Base-by-base conservation (phyloP, 352 stramenopile genomes). In the Pythium brassicae region DNA sequence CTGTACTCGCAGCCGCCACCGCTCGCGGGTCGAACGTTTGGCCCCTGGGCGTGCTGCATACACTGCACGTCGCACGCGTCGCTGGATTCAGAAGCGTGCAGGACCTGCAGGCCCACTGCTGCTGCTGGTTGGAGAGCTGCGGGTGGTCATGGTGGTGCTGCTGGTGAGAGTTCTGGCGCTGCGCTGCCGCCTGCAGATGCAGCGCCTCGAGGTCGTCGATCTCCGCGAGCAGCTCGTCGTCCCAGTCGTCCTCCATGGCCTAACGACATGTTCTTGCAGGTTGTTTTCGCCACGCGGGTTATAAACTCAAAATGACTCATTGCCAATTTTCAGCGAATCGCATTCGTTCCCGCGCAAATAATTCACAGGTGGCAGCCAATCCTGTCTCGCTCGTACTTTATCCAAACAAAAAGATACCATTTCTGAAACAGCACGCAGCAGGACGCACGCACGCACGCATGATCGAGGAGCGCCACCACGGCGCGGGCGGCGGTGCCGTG, bases 211-310 rank as follows among this genome's bases (percentile, higher is more conserved):
- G 63, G 64, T 77, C 73, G 35, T 74, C 68, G 55, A 92, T 78
- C 67, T 85, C 71, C 27, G 70, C 84, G 61, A 83, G 68, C 49
- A 94, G 62, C 59, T 74, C 83, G 65, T 92, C 85, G 63, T 94
- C 85, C 85, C 85, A 94, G 27, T 92, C 80, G 53, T 92, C 84
- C 35, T 69, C 55, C 50, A 22, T 35, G 12, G n/a, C 32, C 32
- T 37, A 7, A 37, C 32, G 6, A 37, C 32, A 37, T 37, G 6
- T 37, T 37, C 2, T 37, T 37, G 32, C 32, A 37, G 32, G 9
- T 37, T 37, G 32, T n/a, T n/a, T n/a, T n/a, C n/a, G n/a, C n/a
- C n/a, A 37, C 8, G 2, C 14, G 32, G 1, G 32, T 11, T 37
- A 37, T 37, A 14, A 7, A 37, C 32, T 2, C 32, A 11, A 14